phyloP scores from a whole-genome alignment of 495 filamentous ascomycete species.

The Aspergillus incahuasiensis region DNA sequence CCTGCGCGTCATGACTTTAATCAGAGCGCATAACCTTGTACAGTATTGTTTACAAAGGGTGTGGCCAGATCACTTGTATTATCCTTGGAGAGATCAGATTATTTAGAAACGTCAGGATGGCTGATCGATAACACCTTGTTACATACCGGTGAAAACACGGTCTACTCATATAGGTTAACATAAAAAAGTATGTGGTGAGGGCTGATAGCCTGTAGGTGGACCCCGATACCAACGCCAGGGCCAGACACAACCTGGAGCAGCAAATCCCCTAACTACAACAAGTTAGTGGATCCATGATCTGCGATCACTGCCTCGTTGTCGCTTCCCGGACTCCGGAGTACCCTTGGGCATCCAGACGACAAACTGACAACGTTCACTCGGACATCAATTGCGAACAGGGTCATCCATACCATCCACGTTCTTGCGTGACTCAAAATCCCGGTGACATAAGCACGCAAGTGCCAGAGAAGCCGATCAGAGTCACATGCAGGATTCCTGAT shows the following conservation, averaged over 20 bases:
- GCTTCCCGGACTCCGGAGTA: not conserved
- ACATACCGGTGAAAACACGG: too few species aligned
- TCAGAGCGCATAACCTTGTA: not conserved
- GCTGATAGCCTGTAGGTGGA: too few species aligned
- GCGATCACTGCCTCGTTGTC: not conserved
- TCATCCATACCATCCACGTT: not conserved
- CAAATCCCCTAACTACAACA: not conserved
- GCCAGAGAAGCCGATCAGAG: not conserved
- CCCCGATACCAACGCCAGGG: not conserved
- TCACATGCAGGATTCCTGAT: slow-evolving; percentile 21
- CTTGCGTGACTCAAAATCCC: not conserved
- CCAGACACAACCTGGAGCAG: not conserved
- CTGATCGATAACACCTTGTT: too few species aligned
- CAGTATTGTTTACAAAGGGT: too few species aligned
- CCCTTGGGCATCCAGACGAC: not conserved
- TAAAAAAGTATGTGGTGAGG: not conserved
- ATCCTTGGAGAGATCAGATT: too few species aligned
- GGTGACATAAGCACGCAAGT: slow-evolving; percentile 16
- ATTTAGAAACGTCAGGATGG: too few species aligned
- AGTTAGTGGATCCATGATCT: slow-evolving; percentile 1
- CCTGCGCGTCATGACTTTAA: slow-evolving; percentile 1
- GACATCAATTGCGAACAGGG: not conserved
- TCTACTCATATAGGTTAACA: too few species aligned
- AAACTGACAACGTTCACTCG: not conserved
- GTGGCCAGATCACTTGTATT: too few species aligned